Evolutionary conservation across 257 asterid genomes (phyloP).

Genomic region (Eustoma russellianum): DNA sequence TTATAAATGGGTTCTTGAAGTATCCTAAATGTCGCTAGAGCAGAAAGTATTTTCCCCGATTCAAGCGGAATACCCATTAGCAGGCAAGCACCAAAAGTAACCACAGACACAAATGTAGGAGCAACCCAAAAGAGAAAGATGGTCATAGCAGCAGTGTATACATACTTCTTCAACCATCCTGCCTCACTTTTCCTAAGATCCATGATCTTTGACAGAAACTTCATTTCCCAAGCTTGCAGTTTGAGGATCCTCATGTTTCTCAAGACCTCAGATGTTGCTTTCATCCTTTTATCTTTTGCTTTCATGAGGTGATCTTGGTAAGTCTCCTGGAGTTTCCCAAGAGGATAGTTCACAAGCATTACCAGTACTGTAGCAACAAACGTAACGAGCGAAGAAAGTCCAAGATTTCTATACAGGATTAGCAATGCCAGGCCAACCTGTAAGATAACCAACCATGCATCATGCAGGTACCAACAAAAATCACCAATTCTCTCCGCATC

Average conservation of each 20-base stretch:
- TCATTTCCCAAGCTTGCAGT: constrained; percentile 93
- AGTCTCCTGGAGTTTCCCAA: constrained; percentile 55
- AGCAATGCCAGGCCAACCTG: constrained; percentile 56
- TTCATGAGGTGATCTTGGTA: constrained; percentile 69
- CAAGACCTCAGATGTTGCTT: constrained; percentile 78
- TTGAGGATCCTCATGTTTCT: constrained; percentile 91
- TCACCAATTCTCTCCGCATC: constrained; percentile 86
- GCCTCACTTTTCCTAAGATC: constrained; percentile 53
- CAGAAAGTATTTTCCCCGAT: constrained; percentile 77
- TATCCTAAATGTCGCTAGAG: constrained; percentile 82
- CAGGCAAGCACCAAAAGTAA: constrained; percentile 68
- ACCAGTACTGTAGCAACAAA: constrained; percentile 50
- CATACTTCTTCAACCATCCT: constrained; percentile 59
- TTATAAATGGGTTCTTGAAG: constrained; percentile 77
- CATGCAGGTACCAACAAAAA: constrained; percentile 80
- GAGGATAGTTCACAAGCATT: constrained; percentile 65
- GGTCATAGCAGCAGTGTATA: constrained; percentile 42
- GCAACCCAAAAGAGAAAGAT: constrained; percentile 67
- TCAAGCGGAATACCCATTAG: constrained; percentile 76
- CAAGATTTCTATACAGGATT: constrained; percentile 60
- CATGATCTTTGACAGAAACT: constrained; percentile 54
- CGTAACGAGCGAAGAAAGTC: constrained; percentile 65
- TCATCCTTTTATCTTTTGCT: constrained; percentile 82
- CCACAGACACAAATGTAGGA: constrained; percentile 67
- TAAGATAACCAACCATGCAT: constrained; percentile 65